Percentiles rank a stretch among this genome's conserved stretches.
phyloP scores from a whole-genome alignment of 768 basidiomycete genomes.

The Macrolepiota dolichaula region DNA sequence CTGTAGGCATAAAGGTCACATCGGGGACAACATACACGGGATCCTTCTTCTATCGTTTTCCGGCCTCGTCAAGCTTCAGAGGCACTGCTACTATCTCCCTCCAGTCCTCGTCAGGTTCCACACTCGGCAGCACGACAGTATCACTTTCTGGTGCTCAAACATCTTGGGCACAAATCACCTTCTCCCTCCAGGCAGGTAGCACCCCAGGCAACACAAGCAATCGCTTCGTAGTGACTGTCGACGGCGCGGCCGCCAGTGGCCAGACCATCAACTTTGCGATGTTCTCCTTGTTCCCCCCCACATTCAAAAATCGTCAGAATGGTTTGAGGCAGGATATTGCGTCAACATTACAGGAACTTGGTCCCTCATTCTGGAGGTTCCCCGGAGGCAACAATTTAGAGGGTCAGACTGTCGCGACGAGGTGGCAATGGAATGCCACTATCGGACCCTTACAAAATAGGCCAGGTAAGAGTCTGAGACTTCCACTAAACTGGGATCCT shows the following conservation, averaged over 20 bases:
- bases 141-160: constrained; percentile 40
- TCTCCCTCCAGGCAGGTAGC: constrained; percentile 38
- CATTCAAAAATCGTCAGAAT: constrained; percentile 56
- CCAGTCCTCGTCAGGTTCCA: constrained; percentile 37
- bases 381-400: constrained; percentile 71
- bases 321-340: constrained; percentile 63
- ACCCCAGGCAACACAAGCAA: constrained; percentile 43
- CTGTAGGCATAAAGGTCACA: constrained; percentile 51
- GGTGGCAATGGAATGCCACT: constrained; percentile 70
- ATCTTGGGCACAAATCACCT: constrained; percentile 44
- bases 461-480: constrained; percentile 23
- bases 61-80: constrained; percentile 35
- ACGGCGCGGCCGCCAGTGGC: constrained; percentile 36
- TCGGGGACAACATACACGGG: constrained; percentile 51
- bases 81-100: constrained; percentile 42
- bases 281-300: constrained; percentile 67
- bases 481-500: background rate
- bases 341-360: constrained; percentile 51
- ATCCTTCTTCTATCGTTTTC: constrained; percentile 59
- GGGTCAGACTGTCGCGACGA: constrained; percentile 47
- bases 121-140: constrained; percentile 38
- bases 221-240: constrained; percentile 49
- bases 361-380: constrained; percentile 61
- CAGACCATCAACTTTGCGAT: constrained; percentile 54
- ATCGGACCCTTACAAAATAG: constrained; percentile 50